phyloP scores from a whole-genome alignment of 202 grass and related monocot species.

The Dendrocalamus latiflorus region DNA sequence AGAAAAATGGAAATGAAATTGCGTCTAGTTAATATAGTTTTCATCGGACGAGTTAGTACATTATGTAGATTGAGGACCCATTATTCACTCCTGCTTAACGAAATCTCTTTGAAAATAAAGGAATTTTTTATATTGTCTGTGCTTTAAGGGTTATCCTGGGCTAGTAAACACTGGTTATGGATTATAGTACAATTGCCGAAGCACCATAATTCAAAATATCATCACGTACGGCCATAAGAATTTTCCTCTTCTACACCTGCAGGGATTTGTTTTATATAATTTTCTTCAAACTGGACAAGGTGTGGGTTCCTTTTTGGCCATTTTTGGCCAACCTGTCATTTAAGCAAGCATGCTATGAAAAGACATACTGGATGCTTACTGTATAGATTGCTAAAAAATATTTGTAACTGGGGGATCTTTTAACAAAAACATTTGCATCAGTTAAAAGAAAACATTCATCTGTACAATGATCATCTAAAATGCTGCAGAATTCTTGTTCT shows the following conservation, averaged over 20 bases:
- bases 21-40: not conserved
- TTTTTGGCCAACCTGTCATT: not conserved
- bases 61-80: not conserved
- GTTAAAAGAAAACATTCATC: not conserved
- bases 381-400: no score
- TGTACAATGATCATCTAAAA: conserved; percentile 6
- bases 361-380: no score
- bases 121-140: not conserved
- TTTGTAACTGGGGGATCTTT: not conserved
- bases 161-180: not conserved
- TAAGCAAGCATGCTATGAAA: no score
- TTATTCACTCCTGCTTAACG: not conserved
- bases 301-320: not conserved
- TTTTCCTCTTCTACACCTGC: not conserved
- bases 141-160: not conserved
- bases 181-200: not conserved
- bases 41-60: not conserved
- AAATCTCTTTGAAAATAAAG: not conserved
- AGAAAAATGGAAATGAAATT: not conserved
- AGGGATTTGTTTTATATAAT: not conserved
- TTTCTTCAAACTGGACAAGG: not conserved
- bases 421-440: not conserved
- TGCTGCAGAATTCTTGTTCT: not conserved
- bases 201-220: not conserved
- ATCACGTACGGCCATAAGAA: not conserved